Base-by-base conservation (phyloP, 164 flowering plant species). In the Chloranthus sessilifolius region DNA sequence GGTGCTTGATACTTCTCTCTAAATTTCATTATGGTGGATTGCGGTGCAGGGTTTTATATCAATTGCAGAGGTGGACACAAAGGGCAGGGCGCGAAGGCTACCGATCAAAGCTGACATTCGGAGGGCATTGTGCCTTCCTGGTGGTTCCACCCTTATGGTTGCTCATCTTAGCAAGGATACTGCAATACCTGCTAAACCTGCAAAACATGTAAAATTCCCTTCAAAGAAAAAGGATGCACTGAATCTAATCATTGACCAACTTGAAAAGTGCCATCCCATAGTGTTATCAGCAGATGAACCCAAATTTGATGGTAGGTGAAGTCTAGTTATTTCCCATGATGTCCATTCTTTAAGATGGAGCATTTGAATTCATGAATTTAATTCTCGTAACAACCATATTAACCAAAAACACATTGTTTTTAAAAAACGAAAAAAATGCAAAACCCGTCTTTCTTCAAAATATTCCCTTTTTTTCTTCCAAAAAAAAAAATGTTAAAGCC, bases 121-220 rank as follows among this genome's bases (percentile, higher is more conserved):
- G 11, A 78, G 52, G 62, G 82, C 88, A 34, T 62, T 89, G 47
- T 86, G 85, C 72, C 80, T 83, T 70, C 97, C 95, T 68, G 97
- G 97, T 52, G 86, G 82, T 56, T 89, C 97, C 37, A 83, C 78
- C 11, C 83, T 89, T 62, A 82, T 89, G 95, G 73, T 86, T 58
- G 74, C 83, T 58, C 94, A 86, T 75, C 74, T 86, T 24, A 58
- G 57, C 47, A 71, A 67, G 51, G 74, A 65, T 7, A 16, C 31
- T 6, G 34, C 34, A 10, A 44, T 43, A 28, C 57, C 68, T 36
- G 45, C 56, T 31, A 58, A 45, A 21, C 47, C 66, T 63, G 43
- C 65, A 25, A 65, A 62, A 11, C 37, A 61, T 41, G 27, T 50
- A 42, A 46, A 60, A 19, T 54, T 51, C 15, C 62, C 47, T 2